Evolutionary conservation across 345 rosid species (phyloP), one percentile per base, ranked within the genome.

Genomic region (Durio zibethinus): DNA sequence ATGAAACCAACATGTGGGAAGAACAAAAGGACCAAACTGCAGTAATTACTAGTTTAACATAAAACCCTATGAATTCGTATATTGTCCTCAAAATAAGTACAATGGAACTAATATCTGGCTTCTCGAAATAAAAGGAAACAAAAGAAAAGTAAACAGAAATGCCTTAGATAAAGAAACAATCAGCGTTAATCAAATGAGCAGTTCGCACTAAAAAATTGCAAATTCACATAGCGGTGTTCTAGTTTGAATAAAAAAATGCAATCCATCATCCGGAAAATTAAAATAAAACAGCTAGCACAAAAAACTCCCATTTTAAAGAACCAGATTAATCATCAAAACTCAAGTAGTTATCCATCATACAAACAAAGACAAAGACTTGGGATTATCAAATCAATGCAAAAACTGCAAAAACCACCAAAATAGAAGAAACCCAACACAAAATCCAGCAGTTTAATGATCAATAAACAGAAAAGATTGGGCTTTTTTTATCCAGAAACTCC

Each of bases 371-470:
- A 40, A 29, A 10, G 27, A 52, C 40, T 40, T 35, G 23, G 65
- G 72, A 70, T 80, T 56, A 38, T 40, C 14, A 40, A 47, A 40
- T 18, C n/a, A 45, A 69, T 11, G n/a, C 73, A 45, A 45, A 45
- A 67, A 45, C 29, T 38, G 60, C 45, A 50, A 1, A 52, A 56
- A 65, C 31, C 40, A 80, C 27, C 64, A 43, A 20, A n/a, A 27
- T 29, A n/a, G 27, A 42, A 40, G 29, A 60, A 75, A 14, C 18
- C 35, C 43, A 29, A 29, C 42, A 57, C 21, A 43, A 43, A 60
- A 42, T 35, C 64, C 77, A 15, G 33, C 21, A 25, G 23, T 38
- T 42, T 25, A 74, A 23, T 42, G 61, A 56, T 57, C 66, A 38
- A 72, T 35, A 25, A n/a, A 60, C 48, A 59, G 69, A 59, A 25